Evolutionary conservation across 2,329 filamentous ascomycete genomes (phyloP), one percentile per base, ranked within the genome.

Genomic region (Pseudocercospora macadamiae): DNA sequence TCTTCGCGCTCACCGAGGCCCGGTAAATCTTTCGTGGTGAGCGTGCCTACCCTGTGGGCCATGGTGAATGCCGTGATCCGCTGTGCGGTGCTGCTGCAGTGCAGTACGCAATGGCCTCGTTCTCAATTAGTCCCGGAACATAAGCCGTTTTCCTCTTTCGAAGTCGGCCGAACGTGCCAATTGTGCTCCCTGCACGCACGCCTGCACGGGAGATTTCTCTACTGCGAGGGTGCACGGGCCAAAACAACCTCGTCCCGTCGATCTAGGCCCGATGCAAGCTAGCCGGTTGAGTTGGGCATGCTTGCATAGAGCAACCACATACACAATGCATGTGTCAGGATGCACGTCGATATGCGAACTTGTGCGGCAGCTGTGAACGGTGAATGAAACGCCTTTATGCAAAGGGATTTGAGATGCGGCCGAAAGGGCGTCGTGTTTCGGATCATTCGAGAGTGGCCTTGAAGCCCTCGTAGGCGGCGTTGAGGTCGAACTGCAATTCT

Each of bases 381-480:
- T 30, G 53, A 49, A 26, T 25, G 42, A 19, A 19, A 6, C 18
- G 39, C 25, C 19, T 44, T 23, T 26, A 9, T 48, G 19, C 25
- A 37, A 25, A 18, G 19, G 18, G 19, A 25, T 45, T 45, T 25
- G 42, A 45, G 42, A 45, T n/a, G 9, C n/a, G 36, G 16, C 16
- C n/a, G 37, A 23, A 34, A 44, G 51, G 21, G n/a, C 28, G 23
- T 25, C n/a, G 10, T 16, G 26, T 34, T 52, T 23, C 39, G 42
- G 14, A 16, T 68, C 57, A 73, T 48, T 72, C 78, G 71, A 96
- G 78, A 3, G 87, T 91, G 52, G 83, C 86, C 76, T 97, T 96
- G 76, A 97, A 97, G 1, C 93, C 93, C 68, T 93, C 88, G 72
- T 97, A 97, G 37, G 93, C 93, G 70, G 91, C 88, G 72, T 96